Evolutionary conservation across 2,329 filamentous ascomycete species (phyloP).

Genomic region (Lecanicillium sp.): DNA sequence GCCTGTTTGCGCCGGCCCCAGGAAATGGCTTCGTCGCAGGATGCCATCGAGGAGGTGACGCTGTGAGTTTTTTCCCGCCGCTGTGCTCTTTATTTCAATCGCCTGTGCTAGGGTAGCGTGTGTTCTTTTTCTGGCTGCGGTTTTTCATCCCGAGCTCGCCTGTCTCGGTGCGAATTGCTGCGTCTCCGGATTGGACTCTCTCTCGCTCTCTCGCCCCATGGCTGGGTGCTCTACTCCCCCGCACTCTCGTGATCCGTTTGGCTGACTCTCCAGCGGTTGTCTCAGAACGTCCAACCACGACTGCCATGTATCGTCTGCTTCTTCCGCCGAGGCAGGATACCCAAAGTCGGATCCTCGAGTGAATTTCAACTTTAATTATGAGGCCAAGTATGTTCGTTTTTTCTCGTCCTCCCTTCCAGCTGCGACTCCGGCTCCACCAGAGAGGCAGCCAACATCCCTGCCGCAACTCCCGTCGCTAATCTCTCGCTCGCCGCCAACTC

Average conservation of each 20-base stretch:
- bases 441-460: not conserved
- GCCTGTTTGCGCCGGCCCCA: not conserved
- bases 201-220: too few species aligned
- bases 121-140: too few species aligned
- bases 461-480: too few species aligned
- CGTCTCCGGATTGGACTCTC: too few species aligned
- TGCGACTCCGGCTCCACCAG: not conserved
- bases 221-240: not conserved
- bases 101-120: not conserved
- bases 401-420: not conserved
- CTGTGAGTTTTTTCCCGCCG: not conserved
- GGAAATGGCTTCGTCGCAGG: not conserved
- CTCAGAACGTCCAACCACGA: constrained; percentile 17
- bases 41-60: constrained; percentile 2
- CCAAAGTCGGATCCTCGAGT: constrained; percentile 24
- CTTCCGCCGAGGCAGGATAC: constrained; percentile 28
- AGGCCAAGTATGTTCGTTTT: constrained; percentile 32
- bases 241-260: not conserved
- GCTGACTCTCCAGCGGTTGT: constrained; percentile 13
- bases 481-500: too few species aligned
- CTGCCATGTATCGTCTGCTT: constrained; percentile 20
- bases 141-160: too few species aligned
- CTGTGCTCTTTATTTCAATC: not conserved
- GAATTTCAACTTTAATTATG: constrained; percentile 37
- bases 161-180: too few species aligned